Base-by-base conservation (phyloP, 2,329 filamentous ascomycete genomes). In the Colletotrichum ledebouriae region DNA sequence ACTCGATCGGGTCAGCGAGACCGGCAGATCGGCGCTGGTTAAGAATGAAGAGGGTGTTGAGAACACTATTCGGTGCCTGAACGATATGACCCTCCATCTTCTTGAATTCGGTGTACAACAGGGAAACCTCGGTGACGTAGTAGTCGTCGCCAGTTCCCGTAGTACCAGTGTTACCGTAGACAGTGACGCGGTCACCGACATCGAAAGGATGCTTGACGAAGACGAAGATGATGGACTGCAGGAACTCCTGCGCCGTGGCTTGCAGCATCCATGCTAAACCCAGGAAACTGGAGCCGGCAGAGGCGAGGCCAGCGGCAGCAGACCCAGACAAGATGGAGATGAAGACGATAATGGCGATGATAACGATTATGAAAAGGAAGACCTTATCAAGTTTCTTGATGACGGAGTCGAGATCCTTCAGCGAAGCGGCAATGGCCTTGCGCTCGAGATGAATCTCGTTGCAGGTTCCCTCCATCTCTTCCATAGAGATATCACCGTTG, bases 201-300 rank as follows among this genome's bases (percentile, higher is more conserved):
- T 98, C 95, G 74, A 98, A 98, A 0, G 95, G 95, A 77, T 98
- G 95, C 83, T 98, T 98, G 80, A 98, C 91, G 74, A 98, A 97
- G 72, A 98, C 94, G 76, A 98, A 98, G 73, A 98, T 92, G 76
- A 95, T 89, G 10, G 94, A 97, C 80, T 97, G 94, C 2, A 98
- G 84, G 73, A 98, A 97, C 76, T 98, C 95, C 76, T 97, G 94
- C 0, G 95, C 95, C 0, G 95, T 98, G 0, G 93, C 92, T 69
- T 94, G 93, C 73, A 98, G 93, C 63, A 98, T 85, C 95, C 95
- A 98, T 0, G 94, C 94, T 2, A 98, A 84, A 63, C 94, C 95
- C 6, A 98, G 86, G n/a, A 98, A 86, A 3, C 92, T 89, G 1
- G 93, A 96, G 3, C 95, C 94, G 29, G 93, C 92, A 3, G 94